phyloP scores from a whole-genome alignment of 2,329 filamentous ascomycete species.

The Orbilia ellipsospora region DNA sequence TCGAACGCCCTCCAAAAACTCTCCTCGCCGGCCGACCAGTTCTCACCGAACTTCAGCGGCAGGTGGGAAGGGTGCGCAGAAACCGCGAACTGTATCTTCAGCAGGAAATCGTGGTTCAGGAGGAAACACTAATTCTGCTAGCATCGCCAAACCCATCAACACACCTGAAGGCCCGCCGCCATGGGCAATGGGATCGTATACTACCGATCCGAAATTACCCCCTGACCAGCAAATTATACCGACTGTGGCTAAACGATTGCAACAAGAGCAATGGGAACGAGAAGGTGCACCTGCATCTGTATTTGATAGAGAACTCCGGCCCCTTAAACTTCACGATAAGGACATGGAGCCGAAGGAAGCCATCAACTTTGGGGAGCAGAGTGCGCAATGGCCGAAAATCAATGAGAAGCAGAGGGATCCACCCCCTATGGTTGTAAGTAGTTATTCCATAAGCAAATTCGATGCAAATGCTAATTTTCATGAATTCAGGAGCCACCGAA shows the following conservation, averaged over 20 bases:
- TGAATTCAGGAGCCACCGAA: conserved; percentile 38
- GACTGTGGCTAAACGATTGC: conserved; percentile 87
- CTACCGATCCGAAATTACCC: conserved; percentile 90
- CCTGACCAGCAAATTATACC: conserved; percentile 96
- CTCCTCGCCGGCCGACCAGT: conserved; percentile 61
- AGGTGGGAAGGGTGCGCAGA: conserved; percentile 61
- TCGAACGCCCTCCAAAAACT: conserved; percentile 62
- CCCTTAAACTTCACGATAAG: conserved; percentile 72
- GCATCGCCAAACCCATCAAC: conserved; percentile 68
- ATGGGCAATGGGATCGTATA: conserved; percentile 94
- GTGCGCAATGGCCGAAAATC: conserved; percentile 42
- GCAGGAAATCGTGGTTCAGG: conserved; percentile 69
- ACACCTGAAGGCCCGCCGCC: conserved; percentile 93
- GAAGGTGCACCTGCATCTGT: conserved; percentile 86
- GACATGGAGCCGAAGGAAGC: conserved; percentile 63
- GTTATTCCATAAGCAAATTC: neutral
- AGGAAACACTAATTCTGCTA: conserved; percentile 67
- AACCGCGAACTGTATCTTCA: conserved; percentile 60
- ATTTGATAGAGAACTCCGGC: conserved; percentile 88
- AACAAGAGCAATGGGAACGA: conserved; percentile 94
- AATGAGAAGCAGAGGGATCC: conserved; percentile 48
- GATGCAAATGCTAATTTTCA: conserved; percentile 3
- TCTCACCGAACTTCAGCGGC: conserved; percentile 61
- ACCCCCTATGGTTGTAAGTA: conserved; percentile 52
- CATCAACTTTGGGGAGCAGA: conserved; percentile 47